Conservation (phyloP, 495 filamentous ascomycete genomes). For the Tuber calosporum region DNA sequence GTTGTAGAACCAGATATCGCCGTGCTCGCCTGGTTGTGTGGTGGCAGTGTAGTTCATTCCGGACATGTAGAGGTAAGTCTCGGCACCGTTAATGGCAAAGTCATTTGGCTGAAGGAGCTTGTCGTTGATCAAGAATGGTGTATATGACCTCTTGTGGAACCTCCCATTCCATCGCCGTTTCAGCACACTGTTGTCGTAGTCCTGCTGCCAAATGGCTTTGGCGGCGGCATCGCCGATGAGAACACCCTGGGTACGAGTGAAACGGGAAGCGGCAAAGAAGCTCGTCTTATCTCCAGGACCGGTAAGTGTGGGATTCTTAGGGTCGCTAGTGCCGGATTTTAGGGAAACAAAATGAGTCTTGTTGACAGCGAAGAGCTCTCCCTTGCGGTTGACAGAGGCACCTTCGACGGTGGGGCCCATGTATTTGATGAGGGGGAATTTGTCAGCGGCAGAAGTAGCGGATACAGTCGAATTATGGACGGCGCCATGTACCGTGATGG, state of each 20-base stretch:
- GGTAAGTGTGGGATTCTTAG: slow-evolving; percentile 2
- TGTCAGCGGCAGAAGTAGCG: slow-evolving; percentile 7
- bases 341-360: slow-evolving; percentile 18
- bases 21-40: slow-evolving; percentile 10
- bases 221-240: slow-evolving; percentile 19
- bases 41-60: slow-evolving; percentile 25
- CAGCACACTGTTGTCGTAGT: background rate
- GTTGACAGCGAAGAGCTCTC: slow-evolving; percentile 28
- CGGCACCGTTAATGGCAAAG: slow-evolving; percentile 16
- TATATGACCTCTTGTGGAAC: background rate
- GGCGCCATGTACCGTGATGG: background rate
- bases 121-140: slow-evolving; percentile 9
- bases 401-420: slow-evolving; percentile 18
- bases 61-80: slow-evolving; percentile 21
- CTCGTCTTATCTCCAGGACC: background rate
- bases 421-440: background rate
- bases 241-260: slow-evolving; percentile 6
- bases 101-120: slow-evolving; percentile 29
- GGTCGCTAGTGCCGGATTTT: slow-evolving; percentile 1
- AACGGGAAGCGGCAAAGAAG: slow-evolving; percentile 19
- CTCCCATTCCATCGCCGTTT: background rate
- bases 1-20: slow-evolving; percentile 14
- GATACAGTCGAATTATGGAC: background rate
- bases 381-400: slow-evolving; percentile 17
- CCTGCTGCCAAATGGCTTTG: slow-evolving; percentile 14